A percentile compares a stretch with the other conserved stretches of the same genome.
phyloP scores from a whole-genome alignment of 1,139 yeast genomes.

The Zygosaccharomyces pseudobailii region DNA sequence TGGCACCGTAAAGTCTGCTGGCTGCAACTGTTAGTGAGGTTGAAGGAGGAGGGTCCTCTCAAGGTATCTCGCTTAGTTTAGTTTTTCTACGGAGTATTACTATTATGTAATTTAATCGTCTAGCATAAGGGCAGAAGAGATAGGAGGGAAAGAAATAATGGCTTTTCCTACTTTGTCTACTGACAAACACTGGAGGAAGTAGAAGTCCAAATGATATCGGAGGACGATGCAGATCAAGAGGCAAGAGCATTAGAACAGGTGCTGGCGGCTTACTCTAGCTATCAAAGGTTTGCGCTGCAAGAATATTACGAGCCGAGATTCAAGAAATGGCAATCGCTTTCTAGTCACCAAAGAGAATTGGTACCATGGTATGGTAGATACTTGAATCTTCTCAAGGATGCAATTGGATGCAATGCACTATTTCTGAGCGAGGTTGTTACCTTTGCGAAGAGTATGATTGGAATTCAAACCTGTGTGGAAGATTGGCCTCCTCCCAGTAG shows the following conservation, averaged over 20 bases:
- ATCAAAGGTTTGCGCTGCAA: constrained; percentile 32
- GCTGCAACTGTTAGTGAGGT: constrained; percentile 19
- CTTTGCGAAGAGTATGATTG: constrained; percentile 51
- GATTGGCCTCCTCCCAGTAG: constrained; percentile 45
- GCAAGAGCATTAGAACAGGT: not conserved
- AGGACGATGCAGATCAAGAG: not conserved
- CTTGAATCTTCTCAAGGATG: constrained; percentile 41
- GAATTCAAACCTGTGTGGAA: constrained; percentile 39
- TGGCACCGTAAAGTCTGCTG: constrained; percentile 20
- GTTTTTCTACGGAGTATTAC: not conserved
- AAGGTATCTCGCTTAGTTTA: not conserved
- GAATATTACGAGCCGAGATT: constrained; percentile 33
- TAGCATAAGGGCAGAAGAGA: constrained; percentile 1
- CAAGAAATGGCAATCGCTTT: constrained; percentile 37
- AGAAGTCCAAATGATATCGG: not conserved
- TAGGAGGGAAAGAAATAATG: not conserved
- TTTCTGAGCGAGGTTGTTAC: constrained; percentile 47
- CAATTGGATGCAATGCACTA: constrained; percentile 46
- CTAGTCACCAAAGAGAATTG: constrained; percentile 40
- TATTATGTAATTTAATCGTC: constrained; percentile 3
- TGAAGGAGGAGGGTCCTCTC: not conserved
- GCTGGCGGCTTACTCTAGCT: constrained; percentile 9
- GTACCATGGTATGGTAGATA: constrained; percentile 52
- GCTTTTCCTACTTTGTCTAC: not conserved
- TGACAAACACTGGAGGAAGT: not conserved